Base-by-base conservation (phyloP, 768 basidiomycete species). In the Lanmaoa rubissima region DNA sequence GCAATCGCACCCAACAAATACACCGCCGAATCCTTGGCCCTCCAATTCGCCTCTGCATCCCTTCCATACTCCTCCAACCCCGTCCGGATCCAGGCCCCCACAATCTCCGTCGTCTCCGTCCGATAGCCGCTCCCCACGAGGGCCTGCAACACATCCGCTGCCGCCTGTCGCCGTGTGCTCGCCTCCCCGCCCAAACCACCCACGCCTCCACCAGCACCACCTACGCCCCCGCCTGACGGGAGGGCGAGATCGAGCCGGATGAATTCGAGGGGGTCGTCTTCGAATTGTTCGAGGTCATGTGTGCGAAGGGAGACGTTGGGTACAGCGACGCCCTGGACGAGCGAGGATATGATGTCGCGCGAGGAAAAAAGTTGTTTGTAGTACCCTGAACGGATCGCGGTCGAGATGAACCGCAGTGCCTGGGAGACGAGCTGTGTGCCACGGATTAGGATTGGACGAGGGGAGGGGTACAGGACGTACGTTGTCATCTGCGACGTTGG, bases 201-300 rank as follows among this genome's bases (percentile, higher is more conserved):
- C 1, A 54, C 34, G 24, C 55, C 74, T 28, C 82, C 56, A 58
- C 82, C 60, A 66, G 74, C 51, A 7, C 73, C 74, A 41, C 71
- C 73, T 51, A 73, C 50, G 13, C 66, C 67, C 55, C 74, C 55
- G 16, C 68, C 70, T 54, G 88, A 86, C 53, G 78, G 80, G 64
- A 82, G 75, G 14, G 94, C 80, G 28, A 96, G 77, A 65, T 96
- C 94, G 41, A 92, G 80, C 21, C 93, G 87, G 63, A 98, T 91
- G 69, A 89, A 98, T 68, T 98, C 96, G 39, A 96, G 82, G 0
- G 97, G 95, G 62, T 97, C 95, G 58, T 98, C 97, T 73, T 97
- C 94, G 65, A 99, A 98, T 70, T 94, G 87, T 65, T 99, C 97
- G 48, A 92, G 81, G 54, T 98, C 95, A 62, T 93, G 90, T 39